Evolutionary conservation across 164 flowering plant genomes (phyloP), one percentile per base, ranked within the genome.

Genomic region (Chimonanthus salicifolius): DNA sequence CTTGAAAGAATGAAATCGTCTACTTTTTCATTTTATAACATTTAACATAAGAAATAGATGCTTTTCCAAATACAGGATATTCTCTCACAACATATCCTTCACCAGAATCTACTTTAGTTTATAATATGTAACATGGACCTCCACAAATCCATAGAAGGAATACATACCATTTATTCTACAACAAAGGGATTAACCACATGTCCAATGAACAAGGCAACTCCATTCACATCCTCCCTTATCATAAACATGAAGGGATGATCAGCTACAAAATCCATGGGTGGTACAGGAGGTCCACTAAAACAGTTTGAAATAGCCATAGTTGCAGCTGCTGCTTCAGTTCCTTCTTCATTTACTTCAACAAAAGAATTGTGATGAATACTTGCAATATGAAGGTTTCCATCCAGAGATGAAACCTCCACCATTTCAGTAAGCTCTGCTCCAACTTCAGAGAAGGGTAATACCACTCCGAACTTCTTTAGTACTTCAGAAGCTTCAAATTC

Each of bases 291-390:
- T 16, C 13, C 3, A 33, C 33, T 33, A 33, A 33, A 33, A 16
- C 2, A 4, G 33, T 6, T 3, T 1, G n/a, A 3, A 44, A 0
- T 2, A 63, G 47, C 72, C 8, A 16, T 16, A 13, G 50, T 47
- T 47, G 75, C 60, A 4, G 80, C 77, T 33, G 80, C 43, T n/a
- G 80, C 80, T 62, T 78, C 80, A 7, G 76, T 71, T 20, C 80
- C 80, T 67, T 45, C 70, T 18, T 74, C 72, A 20, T 74, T 50
- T 20, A 74, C 46, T 45, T 67, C 77, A 2, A 71, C 50, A n/a
- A 33, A 54, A 7, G 67, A 70, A 3, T 66, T 78, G 33, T 74
- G 77, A 4, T 15, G 3, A 15, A 58, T 63, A 4, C 47, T 7
- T 16, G 74, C 70, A 62, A 70, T 64, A n/a, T 6, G 4, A 11